A percentile compares a stretch with the other conserved stretches of the same genome.
Conservation (phyloP, 2,329 filamentous ascomycete genomes). For the Periconia macrospinosa region DNA sequence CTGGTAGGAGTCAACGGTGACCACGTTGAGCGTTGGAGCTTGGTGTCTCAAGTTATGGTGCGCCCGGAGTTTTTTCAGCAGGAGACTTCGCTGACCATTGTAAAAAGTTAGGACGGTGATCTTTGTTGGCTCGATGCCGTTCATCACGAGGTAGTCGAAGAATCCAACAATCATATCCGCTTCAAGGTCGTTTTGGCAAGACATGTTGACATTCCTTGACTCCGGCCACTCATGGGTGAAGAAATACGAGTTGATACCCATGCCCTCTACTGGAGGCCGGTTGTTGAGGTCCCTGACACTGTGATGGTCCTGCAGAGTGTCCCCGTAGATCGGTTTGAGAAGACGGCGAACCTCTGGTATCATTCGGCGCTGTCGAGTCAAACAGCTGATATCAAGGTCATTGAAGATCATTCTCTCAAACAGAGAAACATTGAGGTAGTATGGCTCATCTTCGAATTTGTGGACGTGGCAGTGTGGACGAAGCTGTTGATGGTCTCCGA, state of each 20-base stretch:
- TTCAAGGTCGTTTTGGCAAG: slow-evolving; percentile 70
- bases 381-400: slow-evolving; percentile 62
- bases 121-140: slow-evolving; percentile 60
- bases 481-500: slow-evolving; percentile 82
- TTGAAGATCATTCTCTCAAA: slow-evolving; percentile 78
- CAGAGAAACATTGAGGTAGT: slow-evolving; percentile 71
- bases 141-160: slow-evolving; percentile 70
- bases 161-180: slow-evolving; percentile 76
- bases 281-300: slow-evolving; percentile 52
- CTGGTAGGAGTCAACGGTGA: slow-evolving; percentile 87
- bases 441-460: slow-evolving; percentile 63
- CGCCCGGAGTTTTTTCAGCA: slow-evolving; percentile 55
- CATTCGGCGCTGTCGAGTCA: slow-evolving; percentile 73
- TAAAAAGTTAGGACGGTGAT: slow-evolving; percentile 89
- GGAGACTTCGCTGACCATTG: slow-evolving; percentile 73
- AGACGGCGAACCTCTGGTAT: slow-evolving; percentile 67
- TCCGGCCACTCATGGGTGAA: slow-evolving; percentile 70
- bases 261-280: slow-evolving; percentile 60
- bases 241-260: slow-evolving; percentile 66
- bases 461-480: slow-evolving; percentile 67
- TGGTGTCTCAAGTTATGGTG: slow-evolving; percentile 45
- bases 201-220: slow-evolving; percentile 62
- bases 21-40: slow-evolving; percentile 57
- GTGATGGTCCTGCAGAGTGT: slow-evolving; percentile 59
- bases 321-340: slow-evolving; percentile 63